A percentile compares a stretch with the other conserved stretches of the same genome.
Conservation (phyloP, 805 yeast species). For the Candida lessepsii region DNA sequence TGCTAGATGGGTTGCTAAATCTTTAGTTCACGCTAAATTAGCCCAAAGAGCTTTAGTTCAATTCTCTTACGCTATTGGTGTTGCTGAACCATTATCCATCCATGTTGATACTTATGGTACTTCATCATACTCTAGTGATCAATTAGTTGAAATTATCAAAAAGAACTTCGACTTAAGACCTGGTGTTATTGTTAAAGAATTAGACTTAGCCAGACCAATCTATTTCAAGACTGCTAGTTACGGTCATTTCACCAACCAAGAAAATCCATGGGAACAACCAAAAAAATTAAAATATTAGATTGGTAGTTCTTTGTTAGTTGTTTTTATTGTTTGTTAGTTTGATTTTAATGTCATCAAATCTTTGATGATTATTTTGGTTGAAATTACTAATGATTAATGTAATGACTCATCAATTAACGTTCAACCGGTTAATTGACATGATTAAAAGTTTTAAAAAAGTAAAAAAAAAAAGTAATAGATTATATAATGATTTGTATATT, state of each 20-base stretch:
- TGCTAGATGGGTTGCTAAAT: slow-evolving; percentile 99
- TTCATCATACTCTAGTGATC: slow-evolving; percentile 81
- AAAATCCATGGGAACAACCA: slow-evolving; percentile 98
- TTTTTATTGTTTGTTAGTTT: slow-evolving; percentile 9
- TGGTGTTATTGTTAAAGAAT: slow-evolving; percentile 95
- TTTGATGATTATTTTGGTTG: slow-evolving; percentile 12
- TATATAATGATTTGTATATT: slow-evolving; percentile 7
- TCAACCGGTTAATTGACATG: slow-evolving; percentile 44
- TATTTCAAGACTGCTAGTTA: slow-evolving; percentile 98
- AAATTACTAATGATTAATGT: slow-evolving; percentile 40
- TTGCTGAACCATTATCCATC: slow-evolving; percentile 98
- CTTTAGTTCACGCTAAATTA: slow-evolving; percentile 89
- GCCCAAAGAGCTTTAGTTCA: slow-evolving; percentile 98
- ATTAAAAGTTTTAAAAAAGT: slow-evolving; percentile 9
- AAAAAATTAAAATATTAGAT: slow-evolving; percentile 64
- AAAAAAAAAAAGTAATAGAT: slow-evolving; percentile 10
- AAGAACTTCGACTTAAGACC: slow-evolving; percentile 99
- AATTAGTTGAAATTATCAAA: slow-evolving; percentile 86
- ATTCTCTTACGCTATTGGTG: slow-evolving; percentile 99
- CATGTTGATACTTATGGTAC: slow-evolving; percentile 99
- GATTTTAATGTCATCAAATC: slow-evolving; percentile 3
- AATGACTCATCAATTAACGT: slow-evolving; percentile 43
- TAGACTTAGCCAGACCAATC: slow-evolving; percentile 98
- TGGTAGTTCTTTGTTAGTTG: not conserved
- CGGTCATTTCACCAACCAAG: slow-evolving; percentile 99